Conservation (phyloP, 164 flowering plant genomes). For the Piper longum region DNA sequence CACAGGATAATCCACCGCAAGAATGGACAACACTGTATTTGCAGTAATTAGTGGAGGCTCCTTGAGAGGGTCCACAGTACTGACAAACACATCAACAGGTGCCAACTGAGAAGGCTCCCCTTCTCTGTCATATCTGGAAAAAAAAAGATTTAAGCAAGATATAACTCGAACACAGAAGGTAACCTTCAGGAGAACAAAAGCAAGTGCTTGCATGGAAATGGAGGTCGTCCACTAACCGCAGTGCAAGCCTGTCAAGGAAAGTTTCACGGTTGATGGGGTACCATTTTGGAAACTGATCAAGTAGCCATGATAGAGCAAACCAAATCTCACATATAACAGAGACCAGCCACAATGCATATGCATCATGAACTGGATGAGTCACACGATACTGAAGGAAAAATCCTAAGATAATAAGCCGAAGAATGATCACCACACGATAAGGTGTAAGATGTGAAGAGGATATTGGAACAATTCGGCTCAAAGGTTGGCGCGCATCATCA, state of each 20-base stretch:
- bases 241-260: conserved; percentile 82
- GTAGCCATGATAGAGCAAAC: conserved; percentile 96
- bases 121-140: conserved; percentile 68
- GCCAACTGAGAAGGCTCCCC: conserved; percentile 92
- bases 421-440: conserved; percentile 85
- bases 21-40: conserved; percentile 91
- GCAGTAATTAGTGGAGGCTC: conserved; percentile 97
- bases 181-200: background rate
- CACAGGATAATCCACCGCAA: conserved; percentile 95
- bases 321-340: conserved; percentile 97
- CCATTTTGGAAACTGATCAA: conserved; percentile 99
- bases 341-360: conserved; percentile 80
- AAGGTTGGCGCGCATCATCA: conserved; percentile 81
- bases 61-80: conserved; percentile 98
- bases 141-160: background rate
- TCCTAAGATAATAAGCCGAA: conserved; percentile 81
- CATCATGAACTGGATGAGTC: conserved; percentile 85
- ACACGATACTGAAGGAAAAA: conserved; percentile 86
- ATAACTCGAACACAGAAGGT: background rate
- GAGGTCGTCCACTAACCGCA: conserved; percentile 44
- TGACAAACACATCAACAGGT: conserved; percentile 90
- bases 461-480: conserved; percentile 81
- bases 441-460: conserved; percentile 76
- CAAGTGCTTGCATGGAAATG: background rate
- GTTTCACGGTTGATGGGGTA: conserved; percentile 90